Percentiles rank a stretch among this genome's conserved stretches.
phyloP scores from a whole-genome alignment of 2,329 filamentous ascomycete species.

The Trichophyton benhamiae region DNA sequence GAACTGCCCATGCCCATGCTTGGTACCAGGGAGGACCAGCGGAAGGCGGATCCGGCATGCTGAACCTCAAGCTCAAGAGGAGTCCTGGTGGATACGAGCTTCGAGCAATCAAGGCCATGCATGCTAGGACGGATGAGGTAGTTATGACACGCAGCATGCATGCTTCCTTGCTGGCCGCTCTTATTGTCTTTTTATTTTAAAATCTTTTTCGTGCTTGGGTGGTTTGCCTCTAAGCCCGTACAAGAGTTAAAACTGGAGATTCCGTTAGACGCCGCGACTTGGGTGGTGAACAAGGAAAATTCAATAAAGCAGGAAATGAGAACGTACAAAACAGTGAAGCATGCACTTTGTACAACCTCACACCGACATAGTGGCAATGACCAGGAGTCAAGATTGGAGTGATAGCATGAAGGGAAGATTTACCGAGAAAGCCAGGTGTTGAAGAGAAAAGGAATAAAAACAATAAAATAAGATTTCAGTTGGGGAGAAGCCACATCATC shows the following conservation, averaged over 20 bases:
- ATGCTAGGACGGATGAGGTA: conserved; percentile 1
- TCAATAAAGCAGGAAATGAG: conserved; percentile 1
- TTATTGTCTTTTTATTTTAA: not conserved
- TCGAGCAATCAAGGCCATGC: conserved; percentile 3
- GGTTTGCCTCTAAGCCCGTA: too few relatives aligned
- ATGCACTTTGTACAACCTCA: conserved; percentile 1
- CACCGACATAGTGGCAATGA: conserved; percentile 4
- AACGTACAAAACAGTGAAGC: conserved; percentile 1
- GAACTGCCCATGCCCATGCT: not conserved
- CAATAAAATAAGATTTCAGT: conserved; percentile 1
- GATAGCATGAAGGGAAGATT: not conserved
- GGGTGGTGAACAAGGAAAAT: not conserved
- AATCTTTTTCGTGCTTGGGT: too few relatives aligned
- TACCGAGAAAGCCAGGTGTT: not conserved
- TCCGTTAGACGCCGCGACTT: not conserved
- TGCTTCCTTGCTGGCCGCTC: not conserved
- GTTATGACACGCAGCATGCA: conserved; percentile 4
- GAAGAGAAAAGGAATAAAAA: not conserved
- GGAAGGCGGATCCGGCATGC: conserved; percentile 5
- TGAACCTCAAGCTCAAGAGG: not conserved
- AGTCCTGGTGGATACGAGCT: not conserved
- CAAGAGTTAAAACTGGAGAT: not conserved
- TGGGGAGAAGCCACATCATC: not conserved
- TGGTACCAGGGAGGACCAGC: conserved; percentile 3
- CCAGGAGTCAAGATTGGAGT: not conserved